Percentiles rank a stretch among this genome's conserved stretches.
Evolutionary conservation across 2,329 filamentous ascomycete genomes (phyloP).

Genomic region (Aspergillus aculeatinus): DNA sequence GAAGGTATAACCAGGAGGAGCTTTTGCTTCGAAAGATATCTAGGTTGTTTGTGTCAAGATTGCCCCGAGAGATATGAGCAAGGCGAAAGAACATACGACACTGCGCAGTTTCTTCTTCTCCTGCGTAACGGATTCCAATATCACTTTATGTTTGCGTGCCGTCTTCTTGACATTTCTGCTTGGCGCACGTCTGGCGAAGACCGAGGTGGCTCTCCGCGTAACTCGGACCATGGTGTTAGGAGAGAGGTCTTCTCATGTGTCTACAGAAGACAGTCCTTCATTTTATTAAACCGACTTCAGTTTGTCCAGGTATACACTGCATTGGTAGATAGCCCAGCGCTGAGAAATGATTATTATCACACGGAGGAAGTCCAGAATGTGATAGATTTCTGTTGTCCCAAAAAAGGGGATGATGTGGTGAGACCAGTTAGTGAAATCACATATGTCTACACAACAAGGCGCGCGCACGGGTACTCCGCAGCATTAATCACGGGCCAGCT

Average conservation of each 20-base stretch:
- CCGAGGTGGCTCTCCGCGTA: constrained; percentile 34
- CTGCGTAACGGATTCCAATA: constrained; percentile 58
- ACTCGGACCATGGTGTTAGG: constrained; percentile 38
- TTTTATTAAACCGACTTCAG: constrained; percentile 21
- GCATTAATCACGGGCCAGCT: neutral
- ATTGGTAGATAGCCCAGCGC: neutral
- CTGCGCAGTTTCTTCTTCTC: constrained; percentile 61
- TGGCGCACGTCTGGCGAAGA: constrained; percentile 34
- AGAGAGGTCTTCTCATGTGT: constrained; percentile 21
- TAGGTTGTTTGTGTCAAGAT: constrained; percentile 42
- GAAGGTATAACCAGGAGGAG: constrained; percentile 61
- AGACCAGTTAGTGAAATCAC: neutral
- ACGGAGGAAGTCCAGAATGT: constrained; percentile 3
- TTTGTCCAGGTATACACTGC: constrained; percentile 14
- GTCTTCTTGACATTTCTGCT: constrained; percentile 34
- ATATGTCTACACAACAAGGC: neutral
- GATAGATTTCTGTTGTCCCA: neutral
- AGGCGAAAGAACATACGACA: constrained; percentile 40
- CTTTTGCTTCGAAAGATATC: constrained; percentile 56
- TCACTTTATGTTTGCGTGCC: constrained; percentile 54
- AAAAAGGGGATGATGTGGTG: neutral
- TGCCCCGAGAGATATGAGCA: constrained; percentile 4
- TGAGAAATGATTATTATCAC: neutral
- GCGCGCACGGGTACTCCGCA: neutral
- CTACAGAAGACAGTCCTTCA: constrained; percentile 19